Conservation (phyloP, 345 rosid genomes). For the Eucalyptus sp. region DNA sequence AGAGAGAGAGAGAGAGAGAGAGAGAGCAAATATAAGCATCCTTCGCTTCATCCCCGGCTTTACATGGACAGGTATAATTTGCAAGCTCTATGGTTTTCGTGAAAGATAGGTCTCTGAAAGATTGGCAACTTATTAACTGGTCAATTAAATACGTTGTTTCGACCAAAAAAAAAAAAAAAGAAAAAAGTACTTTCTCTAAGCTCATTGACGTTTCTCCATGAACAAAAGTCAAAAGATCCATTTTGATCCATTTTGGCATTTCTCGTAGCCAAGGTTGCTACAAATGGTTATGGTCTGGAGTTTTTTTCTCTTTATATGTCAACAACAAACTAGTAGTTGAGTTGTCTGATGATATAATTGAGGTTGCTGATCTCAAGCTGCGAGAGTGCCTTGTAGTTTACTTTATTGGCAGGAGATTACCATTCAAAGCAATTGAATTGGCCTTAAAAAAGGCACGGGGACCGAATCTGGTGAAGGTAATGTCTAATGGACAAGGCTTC, state of each 20-base stretch:
- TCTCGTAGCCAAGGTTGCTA: no score
- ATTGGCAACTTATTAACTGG: neutral
- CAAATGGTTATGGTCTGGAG: no score
- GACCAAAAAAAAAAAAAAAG: neutral
- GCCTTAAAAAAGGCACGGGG: no score
- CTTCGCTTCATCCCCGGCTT: neutral
- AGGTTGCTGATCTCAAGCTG: no score
- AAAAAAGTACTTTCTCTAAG: neutral
- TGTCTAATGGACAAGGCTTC: no score
- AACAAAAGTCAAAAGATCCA: neutral
- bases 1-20: neutral
- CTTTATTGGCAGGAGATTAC: no score
- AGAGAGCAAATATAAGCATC: neutral
- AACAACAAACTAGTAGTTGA: no score
- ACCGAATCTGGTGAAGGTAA: no score
- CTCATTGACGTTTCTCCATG: neutral
- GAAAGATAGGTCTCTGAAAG: neutral
- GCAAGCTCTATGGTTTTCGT: neutral
- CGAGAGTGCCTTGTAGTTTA: no score
- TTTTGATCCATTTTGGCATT: neutral
- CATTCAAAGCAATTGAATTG: no score
- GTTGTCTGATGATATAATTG: no score
- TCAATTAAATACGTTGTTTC: neutral
- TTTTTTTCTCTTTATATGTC: no score
- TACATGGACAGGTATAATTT: neutral